phyloP scores from a whole-genome alignment of 352 stramenopile genomes.

The Phytophthora tubulina region DNA sequence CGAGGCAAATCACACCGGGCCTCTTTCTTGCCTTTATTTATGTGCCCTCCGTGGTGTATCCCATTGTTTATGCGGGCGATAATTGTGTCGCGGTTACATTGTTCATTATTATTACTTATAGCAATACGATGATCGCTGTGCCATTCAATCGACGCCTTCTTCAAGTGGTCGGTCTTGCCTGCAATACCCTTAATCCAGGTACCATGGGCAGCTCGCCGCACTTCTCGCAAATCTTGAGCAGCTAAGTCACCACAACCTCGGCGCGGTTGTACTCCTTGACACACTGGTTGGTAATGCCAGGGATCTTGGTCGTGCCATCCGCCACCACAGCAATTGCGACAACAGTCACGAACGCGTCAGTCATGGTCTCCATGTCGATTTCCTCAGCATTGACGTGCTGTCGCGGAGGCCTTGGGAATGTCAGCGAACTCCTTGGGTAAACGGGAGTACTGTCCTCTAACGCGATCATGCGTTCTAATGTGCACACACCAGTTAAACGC shows the following conservation, averaged over 20 bases:
- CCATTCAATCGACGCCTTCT: constrained; percentile 75
- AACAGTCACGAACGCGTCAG: constrained; percentile 98
- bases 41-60: no score
- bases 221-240: constrained; percentile 94
- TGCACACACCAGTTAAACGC: no score
- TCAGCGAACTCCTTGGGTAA: no score
- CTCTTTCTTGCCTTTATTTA: no score
- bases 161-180: constrained; percentile 58
- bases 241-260: constrained; percentile 97
- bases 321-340: constrained; percentile 95
- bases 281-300: constrained; percentile 98
- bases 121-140: constrained; percentile 99
- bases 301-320: constrained; percentile 96
- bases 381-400: constrained; percentile 91
- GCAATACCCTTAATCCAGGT: constrained; percentile 81
- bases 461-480: no score
- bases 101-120: constrained; percentile 78
- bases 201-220: constrained; percentile 75
- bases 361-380: constrained; percentile 98
- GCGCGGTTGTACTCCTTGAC: constrained; percentile 99
- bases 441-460: no score
- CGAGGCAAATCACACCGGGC: no score
- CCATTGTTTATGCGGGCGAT: no score
- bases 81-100: no score
- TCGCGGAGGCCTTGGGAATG: constrained; percentile 59